Evolutionary conservation across 768 basidiomycete species (phyloP).

Genomic region (Mycena chlorophos): DNA sequence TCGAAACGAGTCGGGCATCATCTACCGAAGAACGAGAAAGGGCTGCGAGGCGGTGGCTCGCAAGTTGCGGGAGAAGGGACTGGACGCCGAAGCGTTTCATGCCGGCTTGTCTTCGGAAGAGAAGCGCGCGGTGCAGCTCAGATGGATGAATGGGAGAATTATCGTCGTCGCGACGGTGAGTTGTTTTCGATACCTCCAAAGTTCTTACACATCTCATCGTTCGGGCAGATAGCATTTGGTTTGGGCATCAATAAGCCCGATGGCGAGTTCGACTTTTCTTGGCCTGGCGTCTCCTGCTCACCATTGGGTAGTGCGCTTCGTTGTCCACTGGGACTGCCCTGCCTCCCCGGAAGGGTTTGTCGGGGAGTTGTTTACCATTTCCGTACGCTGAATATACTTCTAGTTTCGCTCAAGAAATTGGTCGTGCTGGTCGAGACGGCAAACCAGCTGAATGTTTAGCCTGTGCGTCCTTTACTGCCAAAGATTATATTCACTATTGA

Average conservation of each 20-base stretch:
- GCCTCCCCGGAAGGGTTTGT: too few relatives aligned
- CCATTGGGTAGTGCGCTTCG: too few relatives aligned
- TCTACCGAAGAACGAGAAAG: background rate
- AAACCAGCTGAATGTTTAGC: too few relatives aligned
- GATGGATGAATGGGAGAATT: background rate
- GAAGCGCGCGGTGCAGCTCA: background rate
- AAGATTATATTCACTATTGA: too few relatives aligned
- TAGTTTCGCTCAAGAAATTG: too few relatives aligned
- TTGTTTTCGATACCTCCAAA: background rate
- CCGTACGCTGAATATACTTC: too few relatives aligned
- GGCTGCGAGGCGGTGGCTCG: constrained; percentile 1
- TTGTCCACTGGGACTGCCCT: too few relatives aligned
- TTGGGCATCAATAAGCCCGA: constrained; percentile 72
- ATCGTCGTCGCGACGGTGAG: constrained; percentile 11
- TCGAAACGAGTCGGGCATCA: background rate
- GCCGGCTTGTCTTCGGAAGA: background rate
- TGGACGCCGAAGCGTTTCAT: constrained; percentile 5
- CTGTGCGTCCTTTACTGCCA: too few relatives aligned
- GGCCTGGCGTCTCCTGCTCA: too few relatives aligned
- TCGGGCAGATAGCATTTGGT: constrained; percentile 64
- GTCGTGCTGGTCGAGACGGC: too few relatives aligned
- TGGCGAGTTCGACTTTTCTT: too few relatives aligned
- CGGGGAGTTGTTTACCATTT: too few relatives aligned
- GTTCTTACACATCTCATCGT: constrained; percentile 2
- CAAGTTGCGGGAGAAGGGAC: background rate